A percentile compares a stretch with the other conserved stretches of the same genome.
Conservation (phyloP, 106 monocot species). For the Posidonia australis region DNA sequence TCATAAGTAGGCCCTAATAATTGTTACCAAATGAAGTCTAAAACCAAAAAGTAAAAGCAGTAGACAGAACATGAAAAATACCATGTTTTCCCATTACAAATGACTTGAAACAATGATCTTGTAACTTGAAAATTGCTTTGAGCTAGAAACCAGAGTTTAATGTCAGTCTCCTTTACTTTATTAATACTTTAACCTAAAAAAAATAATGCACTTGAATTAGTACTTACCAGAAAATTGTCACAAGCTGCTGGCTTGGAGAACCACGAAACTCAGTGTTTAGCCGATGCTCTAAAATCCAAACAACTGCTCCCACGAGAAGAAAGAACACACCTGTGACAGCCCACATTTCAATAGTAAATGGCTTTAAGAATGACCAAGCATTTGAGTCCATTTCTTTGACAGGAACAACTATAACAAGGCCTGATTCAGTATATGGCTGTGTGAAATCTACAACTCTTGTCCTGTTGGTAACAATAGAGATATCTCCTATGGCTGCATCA, state of each 20-base stretch:
- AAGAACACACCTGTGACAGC: slow-evolving; percentile 24
- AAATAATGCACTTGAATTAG: background rate
- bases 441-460: slow-evolving; percentile 32
- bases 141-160: too few species aligned
- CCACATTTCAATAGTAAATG: slow-evolving; percentile 32
- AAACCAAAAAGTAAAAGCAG: too few species aligned
- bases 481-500: slow-evolving; percentile 34
- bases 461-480: slow-evolving; percentile 29
- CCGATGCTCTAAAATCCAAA: slow-evolving; percentile 42
- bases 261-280: slow-evolving; percentile 31
- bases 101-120: too few species aligned
- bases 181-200: background rate
- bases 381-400: slow-evolving; percentile 10
- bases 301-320: slow-evolving; percentile 18
- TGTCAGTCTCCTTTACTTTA: too few species aligned
- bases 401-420: slow-evolving; percentile 20
- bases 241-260: slow-evolving; percentile 22
- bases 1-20: too few species aligned
- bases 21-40: too few species aligned
- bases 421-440: slow-evolving; percentile 29
- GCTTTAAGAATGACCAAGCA: slow-evolving; percentile 26
- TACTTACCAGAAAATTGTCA: slow-evolving; percentile 27
- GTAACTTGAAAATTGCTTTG: too few species aligned
- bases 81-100: too few species aligned
- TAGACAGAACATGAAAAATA: too few species aligned